Base-by-base conservation (phyloP, 768 basidiomycete species). In the Mycena venus region DNA sequence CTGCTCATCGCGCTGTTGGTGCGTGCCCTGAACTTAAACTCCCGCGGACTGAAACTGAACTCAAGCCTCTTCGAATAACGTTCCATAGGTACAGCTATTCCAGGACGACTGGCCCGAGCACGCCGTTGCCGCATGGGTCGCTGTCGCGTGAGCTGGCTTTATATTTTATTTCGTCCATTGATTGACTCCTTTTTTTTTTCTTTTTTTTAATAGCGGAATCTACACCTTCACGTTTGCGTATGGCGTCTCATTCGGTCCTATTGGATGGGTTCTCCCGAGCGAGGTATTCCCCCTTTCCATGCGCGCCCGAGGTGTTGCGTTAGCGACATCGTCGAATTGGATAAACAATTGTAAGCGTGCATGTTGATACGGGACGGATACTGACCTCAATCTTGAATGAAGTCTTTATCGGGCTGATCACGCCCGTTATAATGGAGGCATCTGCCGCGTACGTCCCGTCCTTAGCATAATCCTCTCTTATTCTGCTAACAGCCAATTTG, bases 311-410 rank as follows among this genome's bases (percentile, higher is more conserved):
- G 96, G 96, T 59, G 95, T 96, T 6, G 91, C 95, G 27, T 78
- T 97, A 25, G 92, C 94, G 23, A 96, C 95, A 2, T 93, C 94
- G 3, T 94, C 93, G n/a, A 95, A 94, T 76, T 96, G 95, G 95
- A 77, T 90, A 29, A 96, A 96, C 78, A 96, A 96, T 71, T 96
- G 93, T 92, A 61, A 2, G 21, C 15, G 19, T 17, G 19, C 25
- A 17, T 61, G 6, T 53, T 58, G 9, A 21, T 44, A 25, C 0
- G 40, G 38, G 4, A 36, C 68, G 38, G 4, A 36, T 66, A 56
- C 12, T 56, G 47, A 64, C 25, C 60, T 59, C 5, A 14, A 23
- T 8, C 21, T 17, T 36, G 23, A 63, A 95, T 36, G 23, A 63
- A 95, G 95, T 96, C 79, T 81, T 95, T 63, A 91, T 96, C 67